Evolutionary conservation across 805 yeast genomes (phyloP), one percentile per base, ranked within the genome.

Genomic region (Ogataea paradorogensis): DNA sequence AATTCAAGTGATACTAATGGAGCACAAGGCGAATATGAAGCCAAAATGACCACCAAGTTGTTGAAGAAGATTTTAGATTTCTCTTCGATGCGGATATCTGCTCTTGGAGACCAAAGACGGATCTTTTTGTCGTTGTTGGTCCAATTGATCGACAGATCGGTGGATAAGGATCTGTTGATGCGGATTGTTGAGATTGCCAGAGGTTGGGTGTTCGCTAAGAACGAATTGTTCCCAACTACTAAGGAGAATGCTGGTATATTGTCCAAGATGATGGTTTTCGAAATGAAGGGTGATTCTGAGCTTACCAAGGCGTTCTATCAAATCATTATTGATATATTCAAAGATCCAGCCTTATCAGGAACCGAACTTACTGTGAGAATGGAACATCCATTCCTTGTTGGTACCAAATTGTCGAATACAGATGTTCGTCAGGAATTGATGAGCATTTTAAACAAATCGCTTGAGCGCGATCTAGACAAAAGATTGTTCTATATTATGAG

Each of bases 331-430:
- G 95, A 85, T 50, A 81, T 93, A 16, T 95, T 91, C 61, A 87
- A 84, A 48, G 89, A 86, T 48, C 81, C 83, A 30, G 67, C 82
- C 1, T 72, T 89, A 52, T 78, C 84, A 16, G 78, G 88, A 49
- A 81, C 95, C 1, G 99, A 93, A 56, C 73, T 93, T 21, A 88
- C 97, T 0, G 91, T 89, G 11, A 71, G 99, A 39, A 81, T 93
- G 86, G 99, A 93, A 59, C 97, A 90, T 60, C 95, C 98, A 20
- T 93, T 93, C 62, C 67, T 93, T 52, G 91, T 88, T 8, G 99
- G 99, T 25, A 93, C 99, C 0, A 75, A 95, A 24, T 73, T 86
- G 2, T 78, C 84, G 0, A 91, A 89, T 55, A 83, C 82, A 3
- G 68, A 71, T 3, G 82, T 87, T 21, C 76, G 99, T 35, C 73